Conservation (phyloP, 2,329 filamentous ascomycete genomes). For the Orbilia blumenaviensis region DNA sequence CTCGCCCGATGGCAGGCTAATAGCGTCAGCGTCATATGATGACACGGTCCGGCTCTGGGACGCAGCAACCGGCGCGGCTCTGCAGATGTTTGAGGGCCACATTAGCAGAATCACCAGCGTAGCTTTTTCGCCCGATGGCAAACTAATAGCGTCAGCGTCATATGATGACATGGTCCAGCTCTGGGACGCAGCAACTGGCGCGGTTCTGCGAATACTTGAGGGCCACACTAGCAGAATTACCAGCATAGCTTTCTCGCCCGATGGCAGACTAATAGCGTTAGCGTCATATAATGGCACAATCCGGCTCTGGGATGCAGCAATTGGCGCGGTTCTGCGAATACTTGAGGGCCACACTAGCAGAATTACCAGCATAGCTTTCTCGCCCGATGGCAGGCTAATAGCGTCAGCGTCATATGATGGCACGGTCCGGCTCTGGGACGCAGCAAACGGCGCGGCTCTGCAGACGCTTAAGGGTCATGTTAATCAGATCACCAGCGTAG, state of each 20-base stretch:
- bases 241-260: neutral
- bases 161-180: neutral
- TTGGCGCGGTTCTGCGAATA: neutral
- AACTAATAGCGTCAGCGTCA: conserved; percentile 18
- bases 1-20: neutral
- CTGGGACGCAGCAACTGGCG: neutral
- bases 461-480: no score
- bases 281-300: conserved; percentile 10
- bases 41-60: neutral
- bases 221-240: neutral
- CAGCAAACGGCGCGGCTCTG: neutral
- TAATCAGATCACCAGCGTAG: no score
- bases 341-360: neutral
- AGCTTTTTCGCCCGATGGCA: conserved; percentile 9
- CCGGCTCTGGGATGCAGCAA: conserved; percentile 22
- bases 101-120: neutral
- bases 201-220: no score
- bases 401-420: no score
- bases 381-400: no score
- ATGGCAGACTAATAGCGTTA: conserved; percentile 10
- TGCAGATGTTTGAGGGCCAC: no score
- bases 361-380: neutral
- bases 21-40: conserved; percentile 25
- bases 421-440: no score
- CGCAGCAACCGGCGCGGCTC: neutral